These are phyloP conservation scores for Dendrobium catenatum DNA, from an alignment of 106 monocot species.

Conservation along the genomic window DNA sequence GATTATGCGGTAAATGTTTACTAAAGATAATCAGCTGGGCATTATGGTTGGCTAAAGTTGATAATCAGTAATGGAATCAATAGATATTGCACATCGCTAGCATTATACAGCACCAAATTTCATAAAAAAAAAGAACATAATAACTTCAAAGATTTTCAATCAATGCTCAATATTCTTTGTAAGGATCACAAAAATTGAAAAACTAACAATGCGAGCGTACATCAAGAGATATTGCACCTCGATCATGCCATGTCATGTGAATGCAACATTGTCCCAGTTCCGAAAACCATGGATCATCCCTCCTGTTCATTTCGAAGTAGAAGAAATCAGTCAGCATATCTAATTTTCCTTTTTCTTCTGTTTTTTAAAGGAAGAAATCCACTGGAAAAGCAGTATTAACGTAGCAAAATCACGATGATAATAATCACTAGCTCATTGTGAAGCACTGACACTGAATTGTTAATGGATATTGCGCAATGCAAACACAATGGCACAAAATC, in stretches of 20 bases:
- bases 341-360: neutral
- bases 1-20: neutral
- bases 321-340: neutral
- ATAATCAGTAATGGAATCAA: neutral
- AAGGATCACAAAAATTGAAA: neutral
- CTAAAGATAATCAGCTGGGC: neutral
- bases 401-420: neutral
- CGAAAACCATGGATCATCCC: constrained; percentile 97
- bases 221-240: constrained; percentile 96
- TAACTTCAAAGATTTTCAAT: neutral
- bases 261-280: constrained; percentile 80
- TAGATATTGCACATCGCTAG: neutral
- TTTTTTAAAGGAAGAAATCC: neutral
- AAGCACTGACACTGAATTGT: neutral
- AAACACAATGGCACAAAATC: neutral
- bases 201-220: constrained; percentile 27
- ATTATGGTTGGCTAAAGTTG: neutral
- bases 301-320: constrained; percentile 37
- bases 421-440: neutral
- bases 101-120: neutral
- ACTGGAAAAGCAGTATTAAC: neutral
- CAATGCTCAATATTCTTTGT: no score
- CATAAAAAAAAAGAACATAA: neutral
- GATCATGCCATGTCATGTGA: constrained; percentile 92
- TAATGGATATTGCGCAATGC: neutral